phyloP scores from a whole-genome alignment of 2,329 filamentous ascomycete species.

The Pseudogymnoascus sp. region DNA sequence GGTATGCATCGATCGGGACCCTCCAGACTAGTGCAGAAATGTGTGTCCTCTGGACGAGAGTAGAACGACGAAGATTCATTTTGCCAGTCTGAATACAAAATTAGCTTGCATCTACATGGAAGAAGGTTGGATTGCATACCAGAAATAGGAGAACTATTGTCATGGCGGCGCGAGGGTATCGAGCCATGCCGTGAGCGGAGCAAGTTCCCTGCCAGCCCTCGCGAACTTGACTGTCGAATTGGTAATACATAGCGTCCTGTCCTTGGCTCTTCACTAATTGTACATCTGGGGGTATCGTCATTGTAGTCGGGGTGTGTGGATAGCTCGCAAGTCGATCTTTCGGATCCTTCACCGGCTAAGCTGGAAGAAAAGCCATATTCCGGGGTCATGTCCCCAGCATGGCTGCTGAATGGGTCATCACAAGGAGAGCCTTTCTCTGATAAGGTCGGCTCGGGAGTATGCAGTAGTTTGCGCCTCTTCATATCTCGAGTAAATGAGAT shows the following conservation, averaged over 20 bases:
- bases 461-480: conserved; percentile 27
- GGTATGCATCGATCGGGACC: conserved; percentile 38
- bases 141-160: conserved; percentile 25
- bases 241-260: not conserved
- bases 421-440: not conserved
- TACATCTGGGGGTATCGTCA: not conserved
- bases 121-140: conserved; percentile 19
- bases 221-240: not conserved
- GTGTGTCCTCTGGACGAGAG: conserved; percentile 24
- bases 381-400: not conserved
- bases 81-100: conserved; percentile 25
- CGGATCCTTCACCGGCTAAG: conserved; percentile 9
- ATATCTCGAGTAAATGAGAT: conserved; percentile 23
- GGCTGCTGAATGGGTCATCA: conserved; percentile 2
- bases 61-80: conserved; percentile 28
- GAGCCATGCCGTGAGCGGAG: not conserved
- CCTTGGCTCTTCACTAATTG: not conserved
- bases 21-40: conserved; percentile 24
- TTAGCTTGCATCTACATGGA: not conserved
- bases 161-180: conserved; percentile 16
- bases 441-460: conserved; percentile 17
- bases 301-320: not conserved
- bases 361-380: not conserved
- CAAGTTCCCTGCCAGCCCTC: not conserved
- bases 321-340: conserved; percentile 14